Percentiles rank a stretch among this genome's conserved stretches.
Conservation (phyloP, 169 alveolate genomes). For the Plasmodium vivax region DNA sequence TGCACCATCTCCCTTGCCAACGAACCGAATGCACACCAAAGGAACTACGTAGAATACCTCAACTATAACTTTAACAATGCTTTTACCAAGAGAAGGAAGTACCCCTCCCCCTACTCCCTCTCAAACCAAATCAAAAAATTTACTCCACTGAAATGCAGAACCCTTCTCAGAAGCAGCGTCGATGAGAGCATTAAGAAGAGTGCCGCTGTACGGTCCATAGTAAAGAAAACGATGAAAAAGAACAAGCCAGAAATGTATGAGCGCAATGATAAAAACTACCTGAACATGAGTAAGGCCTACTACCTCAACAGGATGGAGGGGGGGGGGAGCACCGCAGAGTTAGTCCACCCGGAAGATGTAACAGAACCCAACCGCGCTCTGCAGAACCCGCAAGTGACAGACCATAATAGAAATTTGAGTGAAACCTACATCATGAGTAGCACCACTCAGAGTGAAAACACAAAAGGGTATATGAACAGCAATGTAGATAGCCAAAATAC, state of each 20-base stretch:
- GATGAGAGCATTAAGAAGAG: constrained; percentile 58
- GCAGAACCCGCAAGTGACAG: not conserved
- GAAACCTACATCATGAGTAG: constrained; percentile 61
- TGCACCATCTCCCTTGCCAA: constrained; percentile 21
- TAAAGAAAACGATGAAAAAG: constrained; percentile 18
- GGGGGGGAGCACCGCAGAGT: not conserved
- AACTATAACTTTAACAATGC: constrained; percentile 53
- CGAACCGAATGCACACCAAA: constrained; percentile 3
- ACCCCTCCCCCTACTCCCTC: not conserved
- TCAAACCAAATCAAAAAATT: not conserved
- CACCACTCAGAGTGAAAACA: constrained; percentile 42
- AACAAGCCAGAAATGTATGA: constrained; percentile 7
- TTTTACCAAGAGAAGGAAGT: constrained; percentile 27
- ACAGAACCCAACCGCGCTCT: not conserved
- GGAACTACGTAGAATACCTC: constrained; percentile 12
- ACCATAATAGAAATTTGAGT: not conserved
- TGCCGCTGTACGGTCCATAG: constrained; percentile 39
- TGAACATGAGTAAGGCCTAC: not conserved
- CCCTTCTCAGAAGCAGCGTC: constrained; percentile 28
- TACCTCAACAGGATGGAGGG: constrained; percentile 4
- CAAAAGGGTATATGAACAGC: not conserved
- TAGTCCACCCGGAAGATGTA: not conserved
- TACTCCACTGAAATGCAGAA: constrained; percentile 39
- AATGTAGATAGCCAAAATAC: constrained; percentile 43
- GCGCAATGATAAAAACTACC: constrained; percentile 5